Conservation (phyloP, 805 yeast genomes). For the Wickerhamiella galacta region DNA sequence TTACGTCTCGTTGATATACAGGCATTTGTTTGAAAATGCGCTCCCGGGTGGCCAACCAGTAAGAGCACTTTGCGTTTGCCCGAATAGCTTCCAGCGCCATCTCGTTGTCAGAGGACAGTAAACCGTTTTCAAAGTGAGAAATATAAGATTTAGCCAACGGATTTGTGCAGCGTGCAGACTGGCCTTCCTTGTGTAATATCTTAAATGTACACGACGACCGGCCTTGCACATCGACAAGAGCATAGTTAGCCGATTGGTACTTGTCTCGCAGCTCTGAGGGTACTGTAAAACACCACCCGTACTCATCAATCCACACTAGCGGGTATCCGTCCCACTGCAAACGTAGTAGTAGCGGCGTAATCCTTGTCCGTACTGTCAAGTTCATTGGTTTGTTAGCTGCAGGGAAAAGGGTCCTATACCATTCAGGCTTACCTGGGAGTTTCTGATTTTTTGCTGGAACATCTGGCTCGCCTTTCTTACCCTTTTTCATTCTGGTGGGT, state of each 20-base stretch:
- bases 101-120: conserved; percentile 51
- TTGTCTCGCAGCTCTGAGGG: conserved; percentile 19
- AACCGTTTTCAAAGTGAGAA: conserved; percentile 54
- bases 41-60: conserved; percentile 85
- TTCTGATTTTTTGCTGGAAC: conserved; percentile 43
- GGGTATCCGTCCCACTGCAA: conserved; percentile 79
- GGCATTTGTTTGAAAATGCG: conserved; percentile 77
- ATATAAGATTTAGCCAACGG: conserved; percentile 65
- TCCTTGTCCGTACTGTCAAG: conserved; percentile 54
- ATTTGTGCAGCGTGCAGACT: conserved; percentile 50
- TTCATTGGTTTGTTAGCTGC: conserved; percentile 29
- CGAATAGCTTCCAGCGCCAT: conserved; percentile 62
- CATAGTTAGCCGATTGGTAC: conserved; percentile 24
- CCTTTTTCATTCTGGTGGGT: conserved; percentile 49
- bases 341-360: conserved; percentile 58
- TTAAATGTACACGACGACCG: conserved; percentile 40
- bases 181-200: conserved; percentile 82
- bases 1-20: conserved; percentile 30
- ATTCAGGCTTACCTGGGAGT: conserved; percentile 80
- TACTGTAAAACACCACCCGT: conserved; percentile 83
- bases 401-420: conserved; percentile 56
- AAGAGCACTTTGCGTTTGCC: conserved; percentile 66
- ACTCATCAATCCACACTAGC: conserved; percentile 54
- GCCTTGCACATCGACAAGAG: conserved; percentile 13
- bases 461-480: conserved; percentile 31